A percentile compares a stretch with the other conserved stretches of the same genome.
Evolutionary conservation across 169 alveolate genomes (phyloP).

Genomic region (Perkinsus chesapeaki): DNA sequence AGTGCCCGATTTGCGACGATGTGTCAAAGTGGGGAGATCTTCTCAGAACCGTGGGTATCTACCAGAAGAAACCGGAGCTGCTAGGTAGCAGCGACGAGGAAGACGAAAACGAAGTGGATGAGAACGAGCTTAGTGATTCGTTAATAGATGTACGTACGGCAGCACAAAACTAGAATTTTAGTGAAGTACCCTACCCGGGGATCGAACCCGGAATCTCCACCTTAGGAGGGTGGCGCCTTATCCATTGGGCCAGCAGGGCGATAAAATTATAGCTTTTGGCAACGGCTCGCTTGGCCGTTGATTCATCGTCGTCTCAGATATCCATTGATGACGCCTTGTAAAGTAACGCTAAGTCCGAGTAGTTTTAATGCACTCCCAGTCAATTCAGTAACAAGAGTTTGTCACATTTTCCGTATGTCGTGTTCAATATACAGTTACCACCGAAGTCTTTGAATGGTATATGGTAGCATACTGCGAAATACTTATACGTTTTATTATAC

Average conservation of each 20-base stretch:
- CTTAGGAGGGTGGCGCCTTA: conserved; percentile 6
- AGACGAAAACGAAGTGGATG: background rate
- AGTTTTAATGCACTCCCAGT: too few species aligned
- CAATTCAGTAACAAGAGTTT: too few species aligned
- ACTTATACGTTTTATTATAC: too few species aligned
- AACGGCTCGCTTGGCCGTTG: too few species aligned
- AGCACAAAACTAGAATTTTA: background rate
- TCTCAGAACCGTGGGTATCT: background rate
- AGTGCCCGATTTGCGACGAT: background rate
- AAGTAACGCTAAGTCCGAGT: too few species aligned
- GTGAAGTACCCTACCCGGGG: background rate
- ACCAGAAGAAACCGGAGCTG: background rate
- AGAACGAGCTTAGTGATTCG: background rate
- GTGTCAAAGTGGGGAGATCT: background rate
- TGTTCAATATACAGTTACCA: too few species aligned
- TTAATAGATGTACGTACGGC: background rate
- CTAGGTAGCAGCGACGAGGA: background rate
- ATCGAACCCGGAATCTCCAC: conserved; percentile 5
- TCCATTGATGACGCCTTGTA: too few species aligned
- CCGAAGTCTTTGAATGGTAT: too few species aligned
- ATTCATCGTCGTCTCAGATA: too few species aligned
- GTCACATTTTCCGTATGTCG: too few species aligned
- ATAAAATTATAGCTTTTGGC: too few species aligned
- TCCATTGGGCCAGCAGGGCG: conserved; percentile 4
- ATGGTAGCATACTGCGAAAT: too few species aligned